These are phyloP conservation scores for Cladosporium sphaerospermum DNA, from an alignment of 2,329 filamentous ascomycete species.

Conservation along the genomic window DNA sequence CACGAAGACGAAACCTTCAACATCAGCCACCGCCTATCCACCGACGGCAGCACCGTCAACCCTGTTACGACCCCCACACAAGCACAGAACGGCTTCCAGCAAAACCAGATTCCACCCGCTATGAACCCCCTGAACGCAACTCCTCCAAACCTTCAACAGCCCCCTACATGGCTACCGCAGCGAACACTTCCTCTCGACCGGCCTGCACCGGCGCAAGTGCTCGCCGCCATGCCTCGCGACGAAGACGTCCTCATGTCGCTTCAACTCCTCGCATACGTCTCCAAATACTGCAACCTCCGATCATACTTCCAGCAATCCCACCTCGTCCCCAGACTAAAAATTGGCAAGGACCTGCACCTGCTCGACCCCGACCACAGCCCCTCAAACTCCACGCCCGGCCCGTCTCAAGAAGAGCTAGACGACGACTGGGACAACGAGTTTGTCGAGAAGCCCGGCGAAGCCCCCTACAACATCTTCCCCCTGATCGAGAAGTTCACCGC, in stretches of 20 bases:
- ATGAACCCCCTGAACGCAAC: conserved; percentile 63
- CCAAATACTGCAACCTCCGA: conserved; percentile 94
- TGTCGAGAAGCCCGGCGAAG: conserved; percentile 28
- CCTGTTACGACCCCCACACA: conserved; percentile 60
- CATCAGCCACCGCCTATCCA: conserved; percentile 76
- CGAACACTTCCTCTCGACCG: conserved; percentile 19
- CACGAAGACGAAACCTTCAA: conserved; percentile 87
- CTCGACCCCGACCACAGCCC: conserved; percentile 62
- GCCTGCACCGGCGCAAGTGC: conserved; percentile 52
- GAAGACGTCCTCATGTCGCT: conserved; percentile 98
- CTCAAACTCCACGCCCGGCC: conserved; percentile 24
- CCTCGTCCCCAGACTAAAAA: conserved; percentile 83
- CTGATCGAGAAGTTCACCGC: conserved; percentile 98
- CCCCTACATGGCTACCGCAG: conserved; percentile 32
- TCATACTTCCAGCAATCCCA: conserved; percentile 95
- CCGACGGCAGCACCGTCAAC: conserved; percentile 80
- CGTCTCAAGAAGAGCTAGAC: conserved; percentile 48
- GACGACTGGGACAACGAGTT: conserved; percentile 93
- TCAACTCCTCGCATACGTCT: conserved; percentile 93
- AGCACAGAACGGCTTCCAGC: conserved; percentile 24
- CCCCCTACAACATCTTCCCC: conserved; percentile 76
- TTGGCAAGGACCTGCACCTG: conserved; percentile 74
- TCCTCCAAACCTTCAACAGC: conserved; percentile 64
- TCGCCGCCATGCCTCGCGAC: conserved; percentile 89
- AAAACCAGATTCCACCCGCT: conserved; percentile 41